phyloP scores from a whole-genome alignment of 768 basidiomycete species.

The Chalciporus piperatus region DNA sequence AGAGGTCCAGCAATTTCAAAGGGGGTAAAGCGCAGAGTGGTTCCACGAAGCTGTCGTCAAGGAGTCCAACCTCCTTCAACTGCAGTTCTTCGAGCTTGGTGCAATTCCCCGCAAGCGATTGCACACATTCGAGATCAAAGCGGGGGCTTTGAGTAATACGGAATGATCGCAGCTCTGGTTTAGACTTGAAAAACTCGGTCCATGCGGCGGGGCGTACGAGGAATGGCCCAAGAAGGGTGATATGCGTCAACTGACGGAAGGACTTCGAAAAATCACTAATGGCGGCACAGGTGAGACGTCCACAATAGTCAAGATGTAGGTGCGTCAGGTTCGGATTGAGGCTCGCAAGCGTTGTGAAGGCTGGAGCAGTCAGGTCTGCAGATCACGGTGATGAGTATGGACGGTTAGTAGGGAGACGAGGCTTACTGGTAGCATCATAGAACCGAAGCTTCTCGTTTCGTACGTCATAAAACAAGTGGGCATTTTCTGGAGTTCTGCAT shows the following conservation, averaged over 20 bases:
- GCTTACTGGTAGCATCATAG: conserved; percentile 88
- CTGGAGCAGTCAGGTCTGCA: conserved; percentile 67
- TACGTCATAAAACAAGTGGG: conserved; percentile 77
- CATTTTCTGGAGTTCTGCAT: conserved; percentile 73
- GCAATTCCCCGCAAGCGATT: conserved; percentile 50
- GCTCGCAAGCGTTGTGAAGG: conserved; percentile 65
- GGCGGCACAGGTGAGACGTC: conserved; percentile 66
- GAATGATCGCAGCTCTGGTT: conserved; percentile 66
- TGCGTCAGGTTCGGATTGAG: conserved; percentile 83
- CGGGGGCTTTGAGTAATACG: conserved; percentile 83
- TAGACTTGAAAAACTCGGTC: conserved; percentile 67
- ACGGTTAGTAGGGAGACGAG: not conserved
- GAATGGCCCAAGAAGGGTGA: conserved; percentile 88
- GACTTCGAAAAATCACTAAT: conserved; percentile 56
- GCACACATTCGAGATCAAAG: conserved; percentile 70
- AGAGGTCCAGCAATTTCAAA: conserved; percentile 67
- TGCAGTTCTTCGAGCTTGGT: conserved; percentile 65
- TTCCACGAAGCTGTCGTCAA: conserved; percentile 63
- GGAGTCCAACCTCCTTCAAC: conserved; percentile 71
- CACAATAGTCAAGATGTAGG: conserved; percentile 84
- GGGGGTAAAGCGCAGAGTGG: conserved; percentile 38
- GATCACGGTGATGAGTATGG: conserved; percentile 2
- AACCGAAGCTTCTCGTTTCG: conserved; percentile 65
- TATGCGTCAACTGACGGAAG: conserved; percentile 61
- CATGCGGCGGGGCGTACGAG: conserved; percentile 74